Conservation (phyloP, 495 filamentous ascomycete species). For the Penicillium parvum region DNA sequence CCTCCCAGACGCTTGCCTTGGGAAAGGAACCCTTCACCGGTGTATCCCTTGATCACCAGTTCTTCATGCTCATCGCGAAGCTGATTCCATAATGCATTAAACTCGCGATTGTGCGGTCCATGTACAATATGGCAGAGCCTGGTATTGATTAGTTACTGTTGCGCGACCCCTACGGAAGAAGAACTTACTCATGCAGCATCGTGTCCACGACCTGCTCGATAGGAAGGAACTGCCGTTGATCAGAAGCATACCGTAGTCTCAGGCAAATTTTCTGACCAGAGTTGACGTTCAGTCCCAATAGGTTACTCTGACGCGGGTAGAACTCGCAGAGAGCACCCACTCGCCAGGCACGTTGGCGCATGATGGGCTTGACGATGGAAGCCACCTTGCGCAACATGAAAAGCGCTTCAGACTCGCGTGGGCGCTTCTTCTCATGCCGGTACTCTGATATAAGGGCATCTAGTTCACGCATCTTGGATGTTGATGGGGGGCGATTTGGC, state of each 20-base stretch:
- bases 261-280: slow-evolving; percentile 74
- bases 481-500: neutral
- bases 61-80: slow-evolving; percentile 79
- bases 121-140: slow-evolving; percentile 78
- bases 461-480: slow-evolving; percentile 53
- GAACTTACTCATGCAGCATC: slow-evolving; percentile 81
- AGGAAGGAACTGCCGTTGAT: slow-evolving; percentile 74
- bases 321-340: slow-evolving; percentile 82
- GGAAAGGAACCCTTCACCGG: slow-evolving; percentile 83
- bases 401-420: slow-evolving; percentile 74
- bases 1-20: slow-evolving; percentile 72
- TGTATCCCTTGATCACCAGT: slow-evolving; percentile 76
- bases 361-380: slow-evolving; percentile 90
- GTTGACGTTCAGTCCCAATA: slow-evolving; percentile 81
- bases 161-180: too few species aligned
- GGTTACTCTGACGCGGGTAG: slow-evolving; percentile 66
- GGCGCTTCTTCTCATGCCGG: slow-evolving; percentile 70
- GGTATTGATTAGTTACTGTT: slow-evolving; percentile 7
- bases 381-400: slow-evolving; percentile 77
- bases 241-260: slow-evolving; percentile 71
- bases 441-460: slow-evolving; percentile 72
- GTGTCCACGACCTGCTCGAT: slow-evolving; percentile 79
- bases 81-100: slow-evolving; percentile 83
- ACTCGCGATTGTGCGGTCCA: slow-evolving; percentile 77
- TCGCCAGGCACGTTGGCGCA: slow-evolving; percentile 79